These are phyloP conservation scores for Phlebopus sp. DNA, from an alignment of 1,284 basidiomycete species.

Conservation along the genomic window DNA sequence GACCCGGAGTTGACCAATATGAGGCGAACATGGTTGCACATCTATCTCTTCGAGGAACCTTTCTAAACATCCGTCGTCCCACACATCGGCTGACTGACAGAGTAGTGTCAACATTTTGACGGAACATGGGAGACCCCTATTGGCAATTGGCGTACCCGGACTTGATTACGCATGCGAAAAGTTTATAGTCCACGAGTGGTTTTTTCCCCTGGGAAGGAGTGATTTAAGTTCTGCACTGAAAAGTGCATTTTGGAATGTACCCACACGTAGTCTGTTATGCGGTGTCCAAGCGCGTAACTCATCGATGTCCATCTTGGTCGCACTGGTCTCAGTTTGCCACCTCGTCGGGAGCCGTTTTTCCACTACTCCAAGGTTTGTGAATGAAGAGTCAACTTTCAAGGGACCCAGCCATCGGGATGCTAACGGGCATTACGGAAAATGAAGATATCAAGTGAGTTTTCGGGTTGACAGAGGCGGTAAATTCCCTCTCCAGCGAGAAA, in stretches of 20 bases:
- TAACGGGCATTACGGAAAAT: constrained; percentile 7
- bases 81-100: too few relatives aligned
- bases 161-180: background rate
- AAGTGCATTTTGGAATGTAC: too few relatives aligned
- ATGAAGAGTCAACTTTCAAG: background rate
- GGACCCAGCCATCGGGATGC: constrained; percentile 8
- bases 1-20: too few relatives aligned
- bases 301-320: background rate
- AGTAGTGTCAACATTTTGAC: too few relatives aligned
- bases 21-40: too few relatives aligned
- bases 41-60: too few relatives aligned
- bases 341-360: background rate
- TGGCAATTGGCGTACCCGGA: background rate
- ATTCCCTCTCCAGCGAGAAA: constrained; percentile 5
- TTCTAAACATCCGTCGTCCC: too few relatives aligned
- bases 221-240: background rate
- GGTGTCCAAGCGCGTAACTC: background rate
- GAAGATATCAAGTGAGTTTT: constrained; percentile 11
- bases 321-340: background rate
- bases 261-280: background rate
- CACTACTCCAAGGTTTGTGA: background rate
- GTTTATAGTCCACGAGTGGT: background rate
- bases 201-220: background rate
- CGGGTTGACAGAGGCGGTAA: background rate
- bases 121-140: too few relatives aligned